Evolutionary conservation across 352 stramenopile genomes (phyloP).

Genomic region (Vaucheria bursata): DNA sequence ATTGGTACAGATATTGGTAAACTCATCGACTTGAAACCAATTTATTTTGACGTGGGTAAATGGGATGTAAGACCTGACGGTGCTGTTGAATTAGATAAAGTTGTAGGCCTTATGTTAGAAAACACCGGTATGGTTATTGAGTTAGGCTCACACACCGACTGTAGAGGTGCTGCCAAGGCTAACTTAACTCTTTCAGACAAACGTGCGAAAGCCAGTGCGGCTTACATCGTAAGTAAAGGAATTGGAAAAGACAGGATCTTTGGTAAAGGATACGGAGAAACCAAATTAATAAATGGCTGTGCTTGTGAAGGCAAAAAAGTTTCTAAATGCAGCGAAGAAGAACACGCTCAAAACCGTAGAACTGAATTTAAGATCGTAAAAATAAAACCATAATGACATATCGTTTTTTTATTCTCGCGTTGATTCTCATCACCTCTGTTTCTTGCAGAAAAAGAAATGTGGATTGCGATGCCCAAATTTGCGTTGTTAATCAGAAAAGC

Average conservation of each 20-base stretch:
- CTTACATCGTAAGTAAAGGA: background rate
- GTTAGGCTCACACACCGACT: background rate
- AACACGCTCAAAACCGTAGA: background rate
- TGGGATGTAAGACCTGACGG: background rate
- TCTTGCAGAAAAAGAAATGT: no score
- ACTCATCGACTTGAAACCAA: background rate
- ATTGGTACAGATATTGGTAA: background rate
- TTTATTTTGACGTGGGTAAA: background rate
- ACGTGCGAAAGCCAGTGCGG: background rate
- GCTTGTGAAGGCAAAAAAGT: background rate
- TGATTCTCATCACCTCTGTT: no score
- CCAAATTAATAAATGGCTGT: background rate
- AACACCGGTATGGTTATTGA: background rate
- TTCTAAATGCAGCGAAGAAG: background rate
- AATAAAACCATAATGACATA: background rate
- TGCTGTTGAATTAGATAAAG: conserved; percentile 1
- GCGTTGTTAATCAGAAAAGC: no score
- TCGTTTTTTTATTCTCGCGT: no score
- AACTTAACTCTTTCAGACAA: background rate
- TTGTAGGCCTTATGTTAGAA: background rate
- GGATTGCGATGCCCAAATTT: no score
- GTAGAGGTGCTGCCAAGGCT: background rate
- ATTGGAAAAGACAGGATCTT: background rate
- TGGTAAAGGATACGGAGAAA: background rate
- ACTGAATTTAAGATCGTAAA: background rate